phyloP scores from a whole-genome alignment of 768 basidiomycete genomes.

The Amanita rimosa region DNA sequence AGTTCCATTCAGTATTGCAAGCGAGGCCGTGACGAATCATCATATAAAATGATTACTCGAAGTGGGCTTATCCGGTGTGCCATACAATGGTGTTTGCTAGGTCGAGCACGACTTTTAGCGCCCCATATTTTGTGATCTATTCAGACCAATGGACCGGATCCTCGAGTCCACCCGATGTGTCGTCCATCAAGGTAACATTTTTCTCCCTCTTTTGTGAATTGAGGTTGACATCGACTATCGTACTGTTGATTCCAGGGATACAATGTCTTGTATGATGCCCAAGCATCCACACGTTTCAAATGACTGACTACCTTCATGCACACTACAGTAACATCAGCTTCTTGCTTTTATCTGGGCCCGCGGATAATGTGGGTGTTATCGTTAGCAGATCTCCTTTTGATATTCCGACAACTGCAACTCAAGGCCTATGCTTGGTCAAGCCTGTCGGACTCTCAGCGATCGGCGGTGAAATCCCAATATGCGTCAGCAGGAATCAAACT shows the following conservation, averaged over 20 bases:
- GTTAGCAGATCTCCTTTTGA: too few relatives aligned
- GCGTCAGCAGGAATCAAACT: slow-evolving; percentile 46
- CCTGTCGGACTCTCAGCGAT: neutral
- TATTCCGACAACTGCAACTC: neutral
- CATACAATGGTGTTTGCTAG: too few relatives aligned
- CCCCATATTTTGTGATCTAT: slow-evolving; percentile 1
- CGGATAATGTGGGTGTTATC: neutral
- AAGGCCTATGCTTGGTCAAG: neutral
- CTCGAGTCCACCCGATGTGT: neutral
- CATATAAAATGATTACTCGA: too few relatives aligned
- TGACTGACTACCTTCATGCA: neutral
- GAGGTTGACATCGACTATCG: neutral
- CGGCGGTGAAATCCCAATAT: slow-evolving; percentile 28
- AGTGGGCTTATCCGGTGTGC: too few relatives aligned
- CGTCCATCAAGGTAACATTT: neutral
- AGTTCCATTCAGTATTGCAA: too few relatives aligned
- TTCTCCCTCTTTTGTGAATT: neutral
- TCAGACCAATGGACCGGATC: neutral
- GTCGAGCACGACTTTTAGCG: too few relatives aligned
- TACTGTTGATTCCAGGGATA: neutral
- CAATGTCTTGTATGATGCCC: neutral
- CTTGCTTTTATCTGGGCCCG: neutral
- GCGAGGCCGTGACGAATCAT: too few relatives aligned
- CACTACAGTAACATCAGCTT: neutral
- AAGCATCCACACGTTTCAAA: neutral